Evolutionary conservation across 2,329 filamentous ascomycete genomes (phyloP), one percentile per base, ranked within the genome.

Genomic region (Phyllosticta ampelicida): DNA sequence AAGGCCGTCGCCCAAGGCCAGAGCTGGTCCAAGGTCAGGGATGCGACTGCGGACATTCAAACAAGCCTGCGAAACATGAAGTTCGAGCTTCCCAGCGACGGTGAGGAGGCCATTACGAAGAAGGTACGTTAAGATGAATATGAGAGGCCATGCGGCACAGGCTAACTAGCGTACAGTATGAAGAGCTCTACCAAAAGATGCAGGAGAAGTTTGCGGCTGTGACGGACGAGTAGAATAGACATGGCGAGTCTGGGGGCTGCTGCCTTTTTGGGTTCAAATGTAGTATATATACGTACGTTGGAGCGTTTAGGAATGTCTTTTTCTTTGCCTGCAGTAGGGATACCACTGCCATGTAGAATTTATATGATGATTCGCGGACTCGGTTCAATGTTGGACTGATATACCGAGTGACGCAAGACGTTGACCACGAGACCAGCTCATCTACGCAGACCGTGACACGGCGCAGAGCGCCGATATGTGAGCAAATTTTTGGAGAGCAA

Each of bases 121-220:
- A 96, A 91, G 85, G 89, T 89, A 77, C 16, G 56, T 54, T 11
- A 3, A 66, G 81, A 48, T 9, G 21, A n/a, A 55, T 20, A 55
- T 21, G 55, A 56, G 30, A 51, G 2, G 29, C 19, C 51, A 16
- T 10, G 5, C 49, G 20, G 28, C n/a, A 53, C 23, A 19, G 21
- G 20, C 76, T 82, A 70, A 82, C 71, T 58, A 19, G 55, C 52
- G 3, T 51, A 55, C 67, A 94, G 89, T 99, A 97, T 74, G 94
- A 97, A 80, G 85, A 85, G 66, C 84, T 97, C 66, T 81, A 94
- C 67, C 89, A 95, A 77, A 80, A 84, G 67, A 92, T 99, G 90
- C 86, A 87, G 66, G 94, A 99, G 78, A 96, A 96, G 78, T 99
- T 99, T 77, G 94, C 94, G 54, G 86, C 90, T 48, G 92, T 99